phyloP scores from a whole-genome alignment of 2,329 filamentous ascomycete genomes.

The Nothopassalora personata region DNA sequence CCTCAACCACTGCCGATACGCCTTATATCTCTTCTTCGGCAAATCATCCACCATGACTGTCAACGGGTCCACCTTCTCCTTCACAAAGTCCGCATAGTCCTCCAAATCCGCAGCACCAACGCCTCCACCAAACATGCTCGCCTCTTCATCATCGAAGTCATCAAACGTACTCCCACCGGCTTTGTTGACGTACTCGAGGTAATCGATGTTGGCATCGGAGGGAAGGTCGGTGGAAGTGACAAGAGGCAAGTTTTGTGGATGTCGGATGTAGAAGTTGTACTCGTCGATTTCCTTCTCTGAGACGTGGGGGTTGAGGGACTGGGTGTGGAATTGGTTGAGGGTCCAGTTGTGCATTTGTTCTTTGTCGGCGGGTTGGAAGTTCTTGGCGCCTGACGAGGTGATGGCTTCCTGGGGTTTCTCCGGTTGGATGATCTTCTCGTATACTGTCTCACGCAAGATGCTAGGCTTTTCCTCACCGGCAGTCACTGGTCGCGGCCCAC shows the following conservation, averaged over 20 bases:
- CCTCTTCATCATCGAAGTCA: conserved; percentile 44
- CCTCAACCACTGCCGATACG: conserved; percentile 86
- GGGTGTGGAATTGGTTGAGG: conserved; percentile 75
- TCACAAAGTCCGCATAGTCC: conserved; percentile 72
- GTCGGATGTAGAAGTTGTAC: conserved; percentile 81
- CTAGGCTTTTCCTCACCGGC: conserved; percentile 33
- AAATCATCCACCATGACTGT: conserved; percentile 84
- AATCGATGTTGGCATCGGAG: conserved; percentile 56
- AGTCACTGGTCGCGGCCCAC: conserved; percentile 6
- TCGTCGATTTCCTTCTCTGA: conserved; percentile 71
- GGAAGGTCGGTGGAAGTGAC: conserved; percentile 63
- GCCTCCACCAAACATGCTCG: conserved; percentile 42
- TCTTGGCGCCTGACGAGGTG: conserved; percentile 6
- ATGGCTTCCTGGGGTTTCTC: conserved; percentile 5
- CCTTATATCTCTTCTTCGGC: conserved; percentile 91
- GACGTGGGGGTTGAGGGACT: conserved; percentile 81
- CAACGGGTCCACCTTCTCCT: conserved; percentile 73
- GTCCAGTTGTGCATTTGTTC: conserved; percentile 81
- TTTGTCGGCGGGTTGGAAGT: conserved; percentile 61
- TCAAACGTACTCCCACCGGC: conserved; percentile 51
- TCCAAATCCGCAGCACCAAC: conserved; percentile 60
- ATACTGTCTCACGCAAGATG: conserved; percentile 35
- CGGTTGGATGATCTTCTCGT: conserved; percentile 2
- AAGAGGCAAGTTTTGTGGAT: conserved; percentile 82
- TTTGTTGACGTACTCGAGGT: conserved; percentile 73